Evolutionary conservation across 345 rosid genomes (phyloP), one percentile per base, ranked within the genome.

Genomic region (Passiflora organensis): DNA sequence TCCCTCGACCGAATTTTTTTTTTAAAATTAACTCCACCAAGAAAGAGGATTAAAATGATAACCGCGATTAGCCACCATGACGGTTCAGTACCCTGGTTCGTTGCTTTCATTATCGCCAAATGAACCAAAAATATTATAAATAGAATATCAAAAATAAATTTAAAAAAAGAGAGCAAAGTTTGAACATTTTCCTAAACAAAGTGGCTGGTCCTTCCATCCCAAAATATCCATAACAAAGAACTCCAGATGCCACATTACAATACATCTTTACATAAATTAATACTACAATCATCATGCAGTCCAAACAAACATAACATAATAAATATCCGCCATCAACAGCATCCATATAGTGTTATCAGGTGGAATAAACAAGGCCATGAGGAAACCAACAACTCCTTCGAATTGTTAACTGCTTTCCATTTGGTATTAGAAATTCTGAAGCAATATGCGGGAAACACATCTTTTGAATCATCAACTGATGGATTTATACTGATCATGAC

Each of bases 361-460:
- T 17, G 28, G 72, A 67, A 80, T 69, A 2, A 28, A 64, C 36
- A 78, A 75, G 78, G 70, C 73, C 75, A 42, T 43, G 20, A 19
- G 63, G 76, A 64, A 71, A 73, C 76, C 73, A 79, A 70, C 78
- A 61, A 53, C 71, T 78, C 75, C 75, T 72, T 72, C 39, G 20
- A 43, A 67, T 61, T 60, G 76, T 72, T 75, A 47, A 71, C 64
- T 43, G 17, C 17, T 58, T 68, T 54, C 38, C 66, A 39, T 25
- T 22, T 46, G 23, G 63, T 48, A 72, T 57, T 68, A 72, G 78
- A 69, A 60, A 68, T 63, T 72, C 77, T 65, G 62, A 76, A 62
- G 70, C 46, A 53, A 56, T 23, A 15, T 51, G 53, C 55, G 25
- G 42, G 21, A 9, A 13, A 51, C 6, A 18, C 48, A n/a, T 16